Evolutionary conservation across 2,329 filamentous ascomycete species (phyloP), one percentile per base, ranked within the genome.

Genomic region (Xylariaceae sp.): DNA sequence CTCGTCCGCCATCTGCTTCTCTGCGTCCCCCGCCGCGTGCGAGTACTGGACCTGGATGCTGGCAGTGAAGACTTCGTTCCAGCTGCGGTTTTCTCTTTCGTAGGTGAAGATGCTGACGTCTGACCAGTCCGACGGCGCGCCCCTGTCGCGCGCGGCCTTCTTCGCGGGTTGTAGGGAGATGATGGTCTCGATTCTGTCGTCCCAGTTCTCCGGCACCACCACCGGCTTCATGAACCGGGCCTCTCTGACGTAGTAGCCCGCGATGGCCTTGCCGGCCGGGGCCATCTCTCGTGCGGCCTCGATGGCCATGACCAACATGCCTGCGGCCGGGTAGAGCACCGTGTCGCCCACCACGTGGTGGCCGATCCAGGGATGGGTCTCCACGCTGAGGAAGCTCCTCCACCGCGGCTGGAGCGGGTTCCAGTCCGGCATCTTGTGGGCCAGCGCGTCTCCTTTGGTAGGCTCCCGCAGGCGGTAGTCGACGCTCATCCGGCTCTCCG

Each of bases 1-100:
- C 21, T 23, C 21, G 21, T 23, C 8, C 8, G 8, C 12, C 21
- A 23, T 8, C 8, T 12, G 21, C 21, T 12, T 23, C 21, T 23
- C 21, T 8, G 8, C 21, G 21, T 23, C 21, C 8, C 12, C 21
- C 8, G 8, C 21, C 8, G 8, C 21, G 8, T 12, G 8, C 8
- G 21, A 8, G 21, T 23, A 23, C 8, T 23, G 8, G 21, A 23
- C 8, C 21, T 12, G 51, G 12, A 60, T 43, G 14, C 15, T 51
- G 1, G 54, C 51, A 8, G 38, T 37, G 33, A 54, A 60, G 24
- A 50, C 55, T 32, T 58, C 51, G 2, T 43, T 51, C 55, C 57
- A 60, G n/a, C n/a, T n/a, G n/a, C n/a, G n/a, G 9, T 39, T 34
- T 9, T 45, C 41, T n/a, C 48, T 39, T 12, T 33, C 36, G 14